Percentiles rank a stretch among this genome's conserved stretches.
Evolutionary conservation across 306 rosid species (phyloP).

Genomic region (Fragaria iinumae): DNA sequence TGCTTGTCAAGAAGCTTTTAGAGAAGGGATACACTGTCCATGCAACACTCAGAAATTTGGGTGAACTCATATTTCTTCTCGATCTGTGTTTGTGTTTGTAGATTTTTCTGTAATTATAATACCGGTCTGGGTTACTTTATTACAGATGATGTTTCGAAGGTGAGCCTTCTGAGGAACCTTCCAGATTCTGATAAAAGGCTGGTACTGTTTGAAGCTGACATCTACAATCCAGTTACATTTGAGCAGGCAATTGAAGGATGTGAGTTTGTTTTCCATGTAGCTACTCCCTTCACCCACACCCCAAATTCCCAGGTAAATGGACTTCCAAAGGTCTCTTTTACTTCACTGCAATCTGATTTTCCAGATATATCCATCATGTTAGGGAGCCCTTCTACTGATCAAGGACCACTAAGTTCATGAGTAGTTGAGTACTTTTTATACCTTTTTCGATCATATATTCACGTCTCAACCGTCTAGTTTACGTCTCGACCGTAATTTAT

Average conservation of each 20-base stretch:
- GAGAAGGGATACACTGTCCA: slow-evolving; percentile 37
- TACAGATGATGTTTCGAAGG: slow-evolving; percentile 34
- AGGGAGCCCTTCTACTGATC: too few relatives aligned
- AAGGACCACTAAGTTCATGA: too few relatives aligned
- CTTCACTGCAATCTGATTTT: not conserved
- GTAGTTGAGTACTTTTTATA: too few relatives aligned
- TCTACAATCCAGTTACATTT: slow-evolving; percentile 24
- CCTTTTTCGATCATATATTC: too few relatives aligned
- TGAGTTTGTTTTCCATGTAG: slow-evolving; percentile 32
- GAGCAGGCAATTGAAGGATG: slow-evolving; percentile 29
- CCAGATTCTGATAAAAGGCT: slow-evolving; percentile 29
- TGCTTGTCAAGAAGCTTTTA: slow-evolving; percentile 34
- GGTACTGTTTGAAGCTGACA: slow-evolving; percentile 37
- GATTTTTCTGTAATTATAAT: not conserved
- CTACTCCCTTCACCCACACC: slow-evolving; percentile 28
- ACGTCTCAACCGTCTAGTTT: too few relatives aligned
- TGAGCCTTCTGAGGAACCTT: slow-evolving; percentile 31
- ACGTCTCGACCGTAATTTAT: too few relatives aligned
- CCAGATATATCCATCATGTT: too few relatives aligned
- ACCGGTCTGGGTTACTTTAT: not conserved
- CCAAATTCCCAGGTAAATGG: slow-evolving; percentile 19
- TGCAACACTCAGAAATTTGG: slow-evolving; percentile 37
- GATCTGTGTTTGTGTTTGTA: not conserved
- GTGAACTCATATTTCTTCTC: slow-evolving; percentile 5
- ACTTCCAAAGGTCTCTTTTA: not conserved